Conservation (phyloP, 768 basidiomycete species). For the Mycena latifolia region DNA sequence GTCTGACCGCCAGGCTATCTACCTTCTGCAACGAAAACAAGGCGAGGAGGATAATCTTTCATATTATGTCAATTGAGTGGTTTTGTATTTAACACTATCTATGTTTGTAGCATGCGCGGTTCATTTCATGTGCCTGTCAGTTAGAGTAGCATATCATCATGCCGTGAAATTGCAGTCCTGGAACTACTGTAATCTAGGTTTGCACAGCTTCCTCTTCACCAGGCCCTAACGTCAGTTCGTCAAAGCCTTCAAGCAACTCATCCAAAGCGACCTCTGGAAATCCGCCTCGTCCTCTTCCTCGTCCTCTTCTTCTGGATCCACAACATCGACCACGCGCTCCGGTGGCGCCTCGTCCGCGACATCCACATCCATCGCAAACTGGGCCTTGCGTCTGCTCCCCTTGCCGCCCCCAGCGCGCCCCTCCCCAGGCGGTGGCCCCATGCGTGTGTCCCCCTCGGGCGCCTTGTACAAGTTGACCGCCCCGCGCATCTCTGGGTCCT, state of each 20-base stretch:
- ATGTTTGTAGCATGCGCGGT: too few species aligned
- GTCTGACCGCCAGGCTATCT: conserved; percentile 23
- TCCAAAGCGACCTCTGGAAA: conserved; percentile 91
- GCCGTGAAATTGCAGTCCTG: too few species aligned
- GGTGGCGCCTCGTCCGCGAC: conserved; percentile 42
- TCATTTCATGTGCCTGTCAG: too few species aligned
- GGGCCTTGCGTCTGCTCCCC: conserved; percentile 50
- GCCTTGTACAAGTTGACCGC: conserved; percentile 91
- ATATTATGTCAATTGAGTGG: too few species aligned
- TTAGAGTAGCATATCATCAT: too few species aligned
- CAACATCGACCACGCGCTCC: conserved; percentile 39
- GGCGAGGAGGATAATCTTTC: neutral
- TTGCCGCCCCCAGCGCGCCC: conserved; percentile 49
- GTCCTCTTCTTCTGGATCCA: conserved; percentile 49
- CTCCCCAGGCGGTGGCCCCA: conserved; percentile 60
- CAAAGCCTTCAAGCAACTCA: conserved; percentile 92
- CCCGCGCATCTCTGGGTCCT: conserved; percentile 91
- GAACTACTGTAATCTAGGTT: neutral
- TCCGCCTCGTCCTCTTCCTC: conserved; percentile 75
- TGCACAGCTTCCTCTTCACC: conserved; percentile 42
- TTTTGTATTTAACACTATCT: too few species aligned
- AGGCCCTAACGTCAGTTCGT: conserved; percentile 85
- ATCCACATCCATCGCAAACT: conserved; percentile 81
- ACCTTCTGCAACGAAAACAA: conserved; percentile 1
- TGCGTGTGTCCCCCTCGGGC: conserved; percentile 57